phyloP scores from a whole-genome alignment of 2,329 filamentous ascomycete species.

The Endocalyx cinctus region DNA sequence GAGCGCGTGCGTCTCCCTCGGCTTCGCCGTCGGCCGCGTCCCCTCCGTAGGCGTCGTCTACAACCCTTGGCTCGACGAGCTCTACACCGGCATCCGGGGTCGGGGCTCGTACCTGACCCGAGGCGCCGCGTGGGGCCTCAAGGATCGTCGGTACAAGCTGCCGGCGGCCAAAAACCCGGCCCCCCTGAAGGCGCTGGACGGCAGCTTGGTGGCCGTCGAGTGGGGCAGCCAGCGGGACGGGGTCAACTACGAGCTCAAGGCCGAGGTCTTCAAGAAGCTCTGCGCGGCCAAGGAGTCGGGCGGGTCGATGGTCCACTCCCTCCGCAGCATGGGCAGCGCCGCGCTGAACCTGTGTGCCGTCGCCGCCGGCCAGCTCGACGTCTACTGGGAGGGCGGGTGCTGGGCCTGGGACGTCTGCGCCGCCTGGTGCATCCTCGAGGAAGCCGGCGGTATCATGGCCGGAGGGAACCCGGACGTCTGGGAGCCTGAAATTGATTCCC shows the following conservation, averaged over 20 bases:
- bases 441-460: slow-evolving; percentile 70
- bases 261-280: slow-evolving; percentile 59
- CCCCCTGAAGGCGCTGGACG: slow-evolving; percentile 56
- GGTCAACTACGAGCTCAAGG: slow-evolving; percentile 66
- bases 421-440: slow-evolving; percentile 69
- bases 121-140: slow-evolving; percentile 34
- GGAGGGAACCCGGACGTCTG: slow-evolving; percentile 71
- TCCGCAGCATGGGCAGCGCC: slow-evolving; percentile 67
- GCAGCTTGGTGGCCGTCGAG: slow-evolving; percentile 64
- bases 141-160: slow-evolving; percentile 33
- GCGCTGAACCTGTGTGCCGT: slow-evolving; percentile 72
- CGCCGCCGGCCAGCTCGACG: slow-evolving; percentile 65
- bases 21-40: slow-evolving; percentile 57
- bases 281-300: slow-evolving; percentile 55
- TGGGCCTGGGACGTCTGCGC: slow-evolving; percentile 86
- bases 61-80: slow-evolving; percentile 67
- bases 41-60: slow-evolving; percentile 73
- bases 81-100: slow-evolving; percentile 67
- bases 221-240: slow-evolving; percentile 68
- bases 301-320: slow-evolving; percentile 71
- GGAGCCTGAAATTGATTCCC: slow-evolving; percentile 54
- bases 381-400: slow-evolving; percentile 80
- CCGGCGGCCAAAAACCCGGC: slow-evolving; percentile 46
- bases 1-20: slow-evolving; percentile 71
- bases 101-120: slow-evolving; percentile 58